Evolutionary conservation across 257 asterid genomes (phyloP), one percentile per base, ranked within the genome.

Genomic region (Petunia axillaris): DNA sequence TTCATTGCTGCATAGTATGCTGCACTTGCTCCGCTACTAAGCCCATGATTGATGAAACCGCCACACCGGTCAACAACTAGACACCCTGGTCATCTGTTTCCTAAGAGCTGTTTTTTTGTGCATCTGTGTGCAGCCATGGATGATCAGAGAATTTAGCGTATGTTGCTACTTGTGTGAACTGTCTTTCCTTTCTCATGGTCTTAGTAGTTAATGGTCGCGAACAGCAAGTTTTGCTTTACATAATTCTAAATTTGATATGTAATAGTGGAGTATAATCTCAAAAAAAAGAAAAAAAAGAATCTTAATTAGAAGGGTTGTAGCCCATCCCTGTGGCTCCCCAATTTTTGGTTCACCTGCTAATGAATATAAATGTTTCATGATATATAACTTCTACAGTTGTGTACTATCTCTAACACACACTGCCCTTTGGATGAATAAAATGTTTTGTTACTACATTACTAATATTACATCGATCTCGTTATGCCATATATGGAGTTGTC

Each of bases 251-350:
- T 68, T 78, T 46, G 74, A 46, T 58, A 41, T 44, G 79, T 81
- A 50, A 77, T 76, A 62, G 64, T 68, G 41, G 81, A 82, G 82
- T 83, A 57, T 35, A 55, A 63, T 64, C 77, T 53, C 80, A 64
- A 25, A 77, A 70, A 35, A 67, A 67, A 76, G 60, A 73, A 79
- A 62, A 54, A 37, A 60, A 13, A 60, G 81, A 88, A 65, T 83
- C 71, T 64, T 76, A 38, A 82, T 81, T 87, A 88, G 89, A 87
- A 87, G 88, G 91, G 91, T 86, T 57, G 90, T 80, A 90, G 93
- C 91, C 90, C 90, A 73, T 84, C 52, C 80, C 74, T 77, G 91
- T 89, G 93, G 93, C 92, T 88, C 91, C 94, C 90, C 91, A 58
- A 15, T 60, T 87, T 84, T 85, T 68, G 46, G n/a, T 53, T 67